Evolutionary conservation across 345 rosid species (phyloP).

Genomic region (Pseudoturritis turrita): DNA sequence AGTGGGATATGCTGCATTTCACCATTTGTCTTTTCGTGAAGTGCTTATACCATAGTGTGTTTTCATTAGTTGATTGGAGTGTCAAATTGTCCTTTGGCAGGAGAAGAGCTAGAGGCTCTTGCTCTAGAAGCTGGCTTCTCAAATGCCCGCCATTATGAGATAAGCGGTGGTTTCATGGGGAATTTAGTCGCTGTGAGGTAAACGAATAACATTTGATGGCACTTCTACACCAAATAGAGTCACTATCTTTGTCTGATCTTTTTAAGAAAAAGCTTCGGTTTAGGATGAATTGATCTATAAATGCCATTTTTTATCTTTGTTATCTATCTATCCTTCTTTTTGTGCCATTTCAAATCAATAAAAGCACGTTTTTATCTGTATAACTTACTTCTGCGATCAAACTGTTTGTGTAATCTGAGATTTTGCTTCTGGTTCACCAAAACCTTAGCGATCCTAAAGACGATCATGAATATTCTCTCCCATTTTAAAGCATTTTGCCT

Average conservation of each 20-base stretch:
- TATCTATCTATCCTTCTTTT: too few species aligned
- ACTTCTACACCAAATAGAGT: not conserved
- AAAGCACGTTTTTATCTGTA: too few species aligned
- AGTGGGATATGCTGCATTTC: not conserved
- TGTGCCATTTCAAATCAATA: too few species aligned
- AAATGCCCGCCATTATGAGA: conserved; percentile 56
- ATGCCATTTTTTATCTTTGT: too few species aligned
- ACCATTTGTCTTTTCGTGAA: not conserved
- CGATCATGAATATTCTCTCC: not conserved
- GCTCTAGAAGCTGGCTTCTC: conserved; percentile 78
- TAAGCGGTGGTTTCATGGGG: conserved; percentile 81
- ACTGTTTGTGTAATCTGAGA: too few species aligned
- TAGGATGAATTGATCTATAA: not conserved
- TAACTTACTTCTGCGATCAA: too few species aligned
- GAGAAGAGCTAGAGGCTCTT: conserved; percentile 71
- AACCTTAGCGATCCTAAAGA: not conserved
- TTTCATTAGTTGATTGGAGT: not conserved
- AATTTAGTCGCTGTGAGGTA: conserved; percentile 64
- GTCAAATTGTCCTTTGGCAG: conserved; percentile 29
- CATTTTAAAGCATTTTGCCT: not conserved
- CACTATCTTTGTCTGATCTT: not conserved
- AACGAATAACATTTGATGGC: not conserved
- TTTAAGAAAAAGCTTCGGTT: not conserved
- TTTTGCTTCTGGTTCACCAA: too few species aligned
- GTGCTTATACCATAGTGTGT: not conserved